phyloP scores from a whole-genome alignment of 306 rosid species.

The cucumber (Cucumis sativus) region Cucumber_9930_V3 NC_026655.2:3452001-3452500 shows the following conservation, averaged over 20 bases:
- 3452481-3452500: not conserved
- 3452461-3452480: too few species aligned
- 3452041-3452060: constrained; percentile 5
- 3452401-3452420: constrained; percentile 14
- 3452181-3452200: not conserved
- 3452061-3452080: not conserved
- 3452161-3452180: too few species aligned
- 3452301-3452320: not conserved
- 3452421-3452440: constrained; percentile 15
- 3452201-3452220: constrained; percentile 3
- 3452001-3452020: not conserved
- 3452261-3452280: not conserved
- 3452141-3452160: not conserved
- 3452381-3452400: constrained; percentile 29
- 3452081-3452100: constrained; percentile 2
- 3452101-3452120: not conserved
- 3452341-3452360: constrained; percentile 43
- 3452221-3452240: not conserved
- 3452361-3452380: constrained; percentile 91
- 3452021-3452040: not conserved
- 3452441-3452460: too few species aligned
- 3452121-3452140: not conserved
- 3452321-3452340: not conserved
- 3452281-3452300: not conserved
- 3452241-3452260: not conserved